Conservation (phyloP, 352 stramenopile species). For the Phytophthora pinifolia region DNA sequence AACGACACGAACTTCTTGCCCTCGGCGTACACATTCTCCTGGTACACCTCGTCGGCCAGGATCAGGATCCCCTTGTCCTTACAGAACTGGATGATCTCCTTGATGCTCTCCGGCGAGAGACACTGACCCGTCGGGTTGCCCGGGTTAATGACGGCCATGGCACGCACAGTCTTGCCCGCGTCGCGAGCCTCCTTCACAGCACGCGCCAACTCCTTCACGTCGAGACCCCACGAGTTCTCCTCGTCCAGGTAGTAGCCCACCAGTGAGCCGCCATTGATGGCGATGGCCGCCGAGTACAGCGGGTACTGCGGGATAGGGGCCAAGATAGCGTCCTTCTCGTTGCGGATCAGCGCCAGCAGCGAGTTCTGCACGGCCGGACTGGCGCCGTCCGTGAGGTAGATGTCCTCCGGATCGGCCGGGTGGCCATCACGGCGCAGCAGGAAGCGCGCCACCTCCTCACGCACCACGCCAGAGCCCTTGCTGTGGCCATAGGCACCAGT, state of each 20-base stretch:
- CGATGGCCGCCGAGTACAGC: slow-evolving; percentile 98
- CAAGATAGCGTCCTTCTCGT: slow-evolving; percentile 90
- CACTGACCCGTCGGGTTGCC: slow-evolving; percentile 98
- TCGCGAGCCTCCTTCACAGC: slow-evolving; percentile 87
- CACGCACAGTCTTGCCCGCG: slow-evolving; percentile 92
- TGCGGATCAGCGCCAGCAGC: slow-evolving; percentile 90
- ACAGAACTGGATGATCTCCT: slow-evolving; percentile 96
- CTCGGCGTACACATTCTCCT: slow-evolving; percentile 98
- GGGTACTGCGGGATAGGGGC: slow-evolving; percentile 99
- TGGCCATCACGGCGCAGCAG: slow-evolving; percentile 89
- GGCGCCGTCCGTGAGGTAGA: slow-evolving; percentile 98
- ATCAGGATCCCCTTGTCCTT: slow-evolving; percentile 94
- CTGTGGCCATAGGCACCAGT: slow-evolving; percentile 93
- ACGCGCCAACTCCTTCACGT: slow-evolving; percentile 89
- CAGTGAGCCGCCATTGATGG: slow-evolving; percentile 93
- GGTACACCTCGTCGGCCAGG: slow-evolving; percentile 99
- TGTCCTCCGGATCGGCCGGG: slow-evolving; percentile 91
- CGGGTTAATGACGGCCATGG: slow-evolving; percentile 99
- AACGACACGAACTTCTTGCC: slow-evolving; percentile 94
- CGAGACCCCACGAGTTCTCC: slow-evolving; percentile 90
- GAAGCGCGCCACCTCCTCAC: slow-evolving; percentile 91
- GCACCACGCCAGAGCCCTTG: slow-evolving; percentile 86
- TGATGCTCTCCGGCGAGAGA: slow-evolving; percentile 85
- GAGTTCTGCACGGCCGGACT: slow-evolving; percentile 94
- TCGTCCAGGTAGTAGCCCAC: slow-evolving; percentile 98